A percentile compares a stretch with the other conserved stretches of the same genome.
phyloP scores from a whole-genome alignment of 805 yeast species.

The Sugiyamaella americana region DNA sequence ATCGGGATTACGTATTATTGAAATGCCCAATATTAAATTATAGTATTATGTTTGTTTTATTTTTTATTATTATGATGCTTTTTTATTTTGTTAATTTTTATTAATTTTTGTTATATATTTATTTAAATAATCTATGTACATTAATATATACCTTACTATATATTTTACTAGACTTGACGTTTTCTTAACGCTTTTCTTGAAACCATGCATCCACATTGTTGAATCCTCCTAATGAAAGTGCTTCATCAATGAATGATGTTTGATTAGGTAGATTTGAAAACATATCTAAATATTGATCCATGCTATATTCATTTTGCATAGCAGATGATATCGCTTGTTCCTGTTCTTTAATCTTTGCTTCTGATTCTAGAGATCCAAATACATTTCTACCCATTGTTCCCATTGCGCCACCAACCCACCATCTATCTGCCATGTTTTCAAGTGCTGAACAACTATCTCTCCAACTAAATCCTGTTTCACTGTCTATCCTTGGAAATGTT shows the following conservation, averaged over 20 bases:
- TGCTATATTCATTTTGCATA: slow-evolving; percentile 2
- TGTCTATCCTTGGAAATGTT: slow-evolving; percentile 26
- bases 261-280: slow-evolving; percentile 32
- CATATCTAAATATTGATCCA: slow-evolving; percentile 28
- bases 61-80: not conserved
- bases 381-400: slow-evolving; percentile 31
- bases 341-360: slow-evolving; percentile 1
- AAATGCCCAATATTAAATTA: slow-evolving; percentile 15
- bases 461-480: slow-evolving; percentile 28
- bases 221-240: slow-evolving; percentile 24
- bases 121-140: not conserved
- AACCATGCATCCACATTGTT: slow-evolving; percentile 23
- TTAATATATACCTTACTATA: too few species aligned
- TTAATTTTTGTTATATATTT: not conserved
- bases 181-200: slow-evolving; percentile 19
- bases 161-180: too few species aligned
- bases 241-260: slow-evolving; percentile 30
- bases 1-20: slow-evolving; percentile 17
- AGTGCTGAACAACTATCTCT: slow-evolving; percentile 26
- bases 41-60: not conserved
- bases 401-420: slow-evolving; percentile 37
- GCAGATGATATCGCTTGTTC: not conserved
- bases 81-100: not conserved
- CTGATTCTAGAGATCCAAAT: slow-evolving; percentile 20
- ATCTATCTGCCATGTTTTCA: slow-evolving; percentile 25